Base-by-base conservation (phyloP, 257 asterid species). In the Nicotiana tabacum region DNA sequence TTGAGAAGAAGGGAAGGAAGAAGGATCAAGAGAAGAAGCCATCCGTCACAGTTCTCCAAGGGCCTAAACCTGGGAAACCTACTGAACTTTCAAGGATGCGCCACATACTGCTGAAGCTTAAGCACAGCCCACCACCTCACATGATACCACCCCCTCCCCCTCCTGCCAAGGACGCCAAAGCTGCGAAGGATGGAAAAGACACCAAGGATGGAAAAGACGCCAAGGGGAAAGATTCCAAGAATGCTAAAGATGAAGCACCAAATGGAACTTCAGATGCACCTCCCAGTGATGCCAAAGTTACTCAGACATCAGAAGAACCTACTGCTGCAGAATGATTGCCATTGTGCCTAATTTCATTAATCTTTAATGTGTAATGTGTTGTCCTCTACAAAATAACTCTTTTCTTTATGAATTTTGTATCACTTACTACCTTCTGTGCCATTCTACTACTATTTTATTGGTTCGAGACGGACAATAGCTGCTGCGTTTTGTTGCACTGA, bases 71-170 rank as follows among this genome's bases (percentile, higher is more conserved):
- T 4, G 99, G 99, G 39, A 96, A 96, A 87, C 99, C 98, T 21
- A 96, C 99, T n/a, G 99, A 96, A 39, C 94, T 96, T 83, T 91
- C 97, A 11, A 92, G 98, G 92, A 89, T 96, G 97, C 98, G 99
- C 16, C 96, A 96, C 57, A 87, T 96, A 77, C 84, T 96, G 82
- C 90, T 94, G 91, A 96, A 92, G 92, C 96, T 96, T 85, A 96
- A 96, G 92, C 99, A 93, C 91, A 94, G 88, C 15, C 97, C 98
- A 81, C 99, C 99, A 24, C 85, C 97, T 48, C 97, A 94, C 90
- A 96, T 96, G 99, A 13, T 96, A 29, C 97, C 99, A n/a, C 98
- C 98, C 77, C 93, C 97, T 43, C 94, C 98, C 21, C 51, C 86
- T 64, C 84, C 97, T n/a, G 90, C 92, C 35, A 89, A 90, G 89